A percentile compares a stretch with the other conserved stretches of the same genome.
Evolutionary conservation across 2,329 filamentous ascomycete species (phyloP).

Genomic region (Didymella sp.): DNA sequence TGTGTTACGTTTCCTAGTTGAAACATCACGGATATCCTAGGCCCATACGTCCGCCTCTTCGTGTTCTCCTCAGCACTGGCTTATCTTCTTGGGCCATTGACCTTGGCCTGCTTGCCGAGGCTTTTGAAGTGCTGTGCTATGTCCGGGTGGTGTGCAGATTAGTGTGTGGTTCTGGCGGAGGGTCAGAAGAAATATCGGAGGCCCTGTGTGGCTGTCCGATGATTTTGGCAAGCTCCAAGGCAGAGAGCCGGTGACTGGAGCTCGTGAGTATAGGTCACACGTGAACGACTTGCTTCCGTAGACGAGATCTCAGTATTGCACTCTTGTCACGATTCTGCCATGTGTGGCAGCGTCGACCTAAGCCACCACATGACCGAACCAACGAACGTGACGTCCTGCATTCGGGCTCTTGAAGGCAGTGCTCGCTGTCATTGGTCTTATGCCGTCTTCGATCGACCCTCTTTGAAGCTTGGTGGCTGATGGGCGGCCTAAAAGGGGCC

Average conservation of each 20-base stretch:
- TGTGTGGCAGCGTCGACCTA: no score
- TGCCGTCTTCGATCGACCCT: not conserved
- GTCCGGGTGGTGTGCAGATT: not conserved
- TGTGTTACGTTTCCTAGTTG: no score
- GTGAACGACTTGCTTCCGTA: no score
- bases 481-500: not conserved
- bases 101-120: slow-evolving; percentile 4
- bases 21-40: slow-evolving; percentile 1
- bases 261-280: no score
- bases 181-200: not conserved
- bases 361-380: no score
- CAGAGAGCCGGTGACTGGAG: no score
- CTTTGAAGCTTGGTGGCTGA: not conserved
- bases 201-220: not conserved
- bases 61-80: slow-evolving; percentile 1
- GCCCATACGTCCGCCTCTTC: slow-evolving; percentile 2
- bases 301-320: no score
- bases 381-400: no score
- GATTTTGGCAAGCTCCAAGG: no score
- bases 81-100: not conserved
- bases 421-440: not conserved
- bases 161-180: no score
- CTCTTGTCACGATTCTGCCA: no score
- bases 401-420: not conserved
- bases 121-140: slow-evolving; percentile 1